Conservation (phyloP, 1,284 basidiomycete genomes). For the Rhodofomes roseus region DNA sequence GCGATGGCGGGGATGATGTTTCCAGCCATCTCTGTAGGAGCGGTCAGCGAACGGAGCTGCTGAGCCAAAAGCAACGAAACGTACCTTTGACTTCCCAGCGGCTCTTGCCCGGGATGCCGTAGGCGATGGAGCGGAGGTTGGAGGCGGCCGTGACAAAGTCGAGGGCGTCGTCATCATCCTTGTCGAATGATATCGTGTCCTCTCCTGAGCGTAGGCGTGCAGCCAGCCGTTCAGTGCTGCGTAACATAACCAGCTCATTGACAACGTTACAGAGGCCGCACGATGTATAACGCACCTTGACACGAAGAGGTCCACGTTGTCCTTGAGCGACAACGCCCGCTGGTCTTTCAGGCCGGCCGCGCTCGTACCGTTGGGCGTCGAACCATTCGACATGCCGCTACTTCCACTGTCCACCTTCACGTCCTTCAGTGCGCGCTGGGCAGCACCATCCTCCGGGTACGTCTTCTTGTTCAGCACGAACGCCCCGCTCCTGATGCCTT, state of each 20-base stretch:
- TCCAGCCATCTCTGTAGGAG: conserved; percentile 89
- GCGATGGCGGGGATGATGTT: conserved; percentile 99
- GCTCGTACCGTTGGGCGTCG: conserved; percentile 6
- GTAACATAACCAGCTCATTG: not conserved
- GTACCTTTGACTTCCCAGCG: conserved; percentile 95
- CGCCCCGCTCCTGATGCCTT: conserved; percentile 58
- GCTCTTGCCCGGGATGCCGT: conserved; percentile 86
- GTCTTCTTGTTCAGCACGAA: conserved; percentile 42
- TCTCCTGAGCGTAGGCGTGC: conserved; percentile 71
- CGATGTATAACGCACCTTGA: conserved; percentile 55
- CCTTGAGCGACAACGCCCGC: conserved; percentile 66
- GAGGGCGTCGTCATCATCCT: conserved; percentile 95
- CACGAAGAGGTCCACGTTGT: conserved; percentile 80
- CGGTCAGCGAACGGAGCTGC: not conserved
- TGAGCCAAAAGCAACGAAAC: too few relatives aligned
- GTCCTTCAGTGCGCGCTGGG: conserved; percentile 15
- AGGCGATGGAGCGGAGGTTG: conserved; percentile 89
- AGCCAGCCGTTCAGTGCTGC: conserved; percentile 76
- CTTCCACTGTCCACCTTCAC: conserved; percentile 17
- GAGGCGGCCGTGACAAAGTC: conserved; percentile 96
- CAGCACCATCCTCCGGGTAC: conserved; percentile 4
- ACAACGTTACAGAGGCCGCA: not conserved
- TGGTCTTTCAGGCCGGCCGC: conserved; percentile 73
- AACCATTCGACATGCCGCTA: conserved; percentile 13
- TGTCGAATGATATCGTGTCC: conserved; percentile 88